Evolutionary conservation across 208 protist species (phyloP).

Genomic region (Acanthamoeba quina): DNA sequence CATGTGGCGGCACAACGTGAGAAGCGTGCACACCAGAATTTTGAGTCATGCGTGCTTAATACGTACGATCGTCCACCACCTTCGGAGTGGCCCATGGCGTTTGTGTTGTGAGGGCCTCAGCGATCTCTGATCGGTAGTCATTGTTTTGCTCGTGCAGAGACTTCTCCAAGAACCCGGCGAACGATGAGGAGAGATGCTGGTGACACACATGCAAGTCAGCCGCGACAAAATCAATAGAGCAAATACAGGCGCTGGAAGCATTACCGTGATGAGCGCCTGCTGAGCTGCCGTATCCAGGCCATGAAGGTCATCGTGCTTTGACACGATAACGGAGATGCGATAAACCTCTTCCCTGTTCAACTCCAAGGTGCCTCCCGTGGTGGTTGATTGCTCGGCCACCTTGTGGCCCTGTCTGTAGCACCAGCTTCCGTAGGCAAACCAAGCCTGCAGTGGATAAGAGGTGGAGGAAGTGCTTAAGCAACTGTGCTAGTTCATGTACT

Average conservation of each 20-base stretch:
- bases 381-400: neutral
- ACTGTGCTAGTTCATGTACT: neutral
- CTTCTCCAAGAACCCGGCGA: slow-evolving; percentile 20
- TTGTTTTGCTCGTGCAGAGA: slow-evolving; percentile 28
- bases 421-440: slow-evolving; percentile 63
- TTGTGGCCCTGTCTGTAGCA: slow-evolving; percentile 59
- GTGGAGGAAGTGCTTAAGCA: neutral
- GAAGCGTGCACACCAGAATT: neutral
- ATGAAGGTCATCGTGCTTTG: slow-evolving; percentile 9
- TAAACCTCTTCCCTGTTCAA: slow-evolving; percentile 34
- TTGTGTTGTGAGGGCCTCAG: neutral
- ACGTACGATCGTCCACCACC: slow-evolving; percentile 21
- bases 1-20: neutral
- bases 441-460: neutral
- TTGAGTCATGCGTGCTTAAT: no score
- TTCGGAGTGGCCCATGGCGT: slow-evolving; percentile 4
- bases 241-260: neutral
- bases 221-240: neutral
- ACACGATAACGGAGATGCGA: slow-evolving; percentile 39
- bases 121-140: slow-evolving; percentile 17
- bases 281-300: neutral
- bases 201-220: neutral
- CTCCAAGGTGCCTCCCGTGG: neutral
- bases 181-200: neutral
- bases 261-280: slow-evolving; percentile 1